A percentile compares a stretch with the other conserved stretches of the same genome.
These are phyloP conservation scores for Pichia paraexigua DNA, from an alignment of 805 yeast genomes.

Conservation along the genomic window DNA sequence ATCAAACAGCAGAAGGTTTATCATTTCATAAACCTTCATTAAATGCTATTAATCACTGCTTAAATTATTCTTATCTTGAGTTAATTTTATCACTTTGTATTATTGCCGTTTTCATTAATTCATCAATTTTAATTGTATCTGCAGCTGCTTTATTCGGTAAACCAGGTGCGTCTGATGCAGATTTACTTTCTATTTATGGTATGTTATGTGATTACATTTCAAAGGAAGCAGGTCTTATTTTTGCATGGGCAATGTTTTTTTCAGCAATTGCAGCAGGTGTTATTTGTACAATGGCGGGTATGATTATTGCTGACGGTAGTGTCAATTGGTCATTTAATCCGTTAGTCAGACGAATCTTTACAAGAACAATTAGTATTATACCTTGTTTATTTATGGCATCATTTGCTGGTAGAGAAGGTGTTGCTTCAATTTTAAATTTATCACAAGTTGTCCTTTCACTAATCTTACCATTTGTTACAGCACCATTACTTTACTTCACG, in stretches of 20 bases:
- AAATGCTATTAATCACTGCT: conserved; percentile 63
- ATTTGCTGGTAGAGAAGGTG: conserved; percentile 65
- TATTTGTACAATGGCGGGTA: conserved; percentile 90
- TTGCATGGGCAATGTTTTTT: conserved; percentile 74
- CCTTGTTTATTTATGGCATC: conserved; percentile 74
- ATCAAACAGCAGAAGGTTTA: conserved; percentile 12
- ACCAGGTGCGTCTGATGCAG: conserved; percentile 71
- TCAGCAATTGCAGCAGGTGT: conserved; percentile 91
- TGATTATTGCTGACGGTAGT: conserved; percentile 87
- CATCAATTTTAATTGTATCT: conserved; percentile 74
- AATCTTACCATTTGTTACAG: conserved; percentile 73
- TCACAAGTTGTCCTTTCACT: conserved; percentile 81
- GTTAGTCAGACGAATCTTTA: conserved; percentile 69
- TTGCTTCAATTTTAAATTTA: conserved; percentile 66
- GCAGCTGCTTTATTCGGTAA: conserved; percentile 70
- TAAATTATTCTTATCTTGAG: conserved; percentile 67
- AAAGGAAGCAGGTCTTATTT: conserved; percentile 71
- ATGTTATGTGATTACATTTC: conserved; percentile 56
- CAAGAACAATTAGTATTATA: conserved; percentile 69
- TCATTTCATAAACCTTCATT: conserved; percentile 56
- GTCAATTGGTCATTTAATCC: conserved; percentile 75
- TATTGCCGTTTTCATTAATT: conserved; percentile 79
- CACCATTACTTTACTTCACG: conserved; percentile 81
- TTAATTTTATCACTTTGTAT: conserved; percentile 62
- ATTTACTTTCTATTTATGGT: conserved; percentile 67